phyloP scores from a whole-genome alignment of 108 stramenopile genomes.

The Pseudonitzschia multiseries region DNA sequence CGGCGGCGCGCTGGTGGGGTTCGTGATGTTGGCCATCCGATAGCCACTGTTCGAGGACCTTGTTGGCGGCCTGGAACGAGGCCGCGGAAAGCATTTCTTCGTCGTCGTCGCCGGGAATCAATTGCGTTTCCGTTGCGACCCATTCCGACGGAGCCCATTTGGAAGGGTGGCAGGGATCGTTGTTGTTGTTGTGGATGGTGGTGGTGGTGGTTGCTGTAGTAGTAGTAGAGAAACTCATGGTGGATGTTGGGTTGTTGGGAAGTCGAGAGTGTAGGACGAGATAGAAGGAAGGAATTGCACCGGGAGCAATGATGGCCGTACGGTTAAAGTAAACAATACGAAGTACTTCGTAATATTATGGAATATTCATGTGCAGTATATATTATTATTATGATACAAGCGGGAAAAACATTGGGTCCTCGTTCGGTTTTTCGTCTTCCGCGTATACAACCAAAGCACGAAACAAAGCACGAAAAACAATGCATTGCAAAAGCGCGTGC shows the following conservation, averaged over 20 bases:
- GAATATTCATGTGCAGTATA: too few relatives aligned
- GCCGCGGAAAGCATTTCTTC: constrained; percentile 41
- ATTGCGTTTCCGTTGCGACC: background rate
- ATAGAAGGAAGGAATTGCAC: too few relatives aligned
- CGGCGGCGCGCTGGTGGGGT: background rate
- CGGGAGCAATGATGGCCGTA: too few relatives aligned
- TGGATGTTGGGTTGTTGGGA: background rate
- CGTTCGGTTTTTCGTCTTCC: background rate
- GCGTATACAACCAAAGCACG: background rate
- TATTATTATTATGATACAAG: too few relatives aligned
- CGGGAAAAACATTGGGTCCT: too few relatives aligned
- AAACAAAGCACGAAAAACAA: background rate
- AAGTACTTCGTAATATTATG: too few relatives aligned
- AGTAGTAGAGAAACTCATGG: constrained; percentile 10
- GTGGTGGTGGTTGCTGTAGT: too few relatives aligned
- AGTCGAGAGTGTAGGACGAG: too few relatives aligned
- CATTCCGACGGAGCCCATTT: constrained; percentile 15
- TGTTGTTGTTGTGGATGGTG: too few relatives aligned
- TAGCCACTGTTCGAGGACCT: constrained; percentile 55
- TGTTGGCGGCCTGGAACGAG: constrained; percentile 46
- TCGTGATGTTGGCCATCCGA: constrained; percentile 26
- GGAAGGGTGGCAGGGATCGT: background rate
- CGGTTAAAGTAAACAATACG: too few relatives aligned
- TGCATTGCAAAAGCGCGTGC: background rate
- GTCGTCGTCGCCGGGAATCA: constrained; percentile 22